Conservation (phyloP, 1,284 basidiomycete genomes). For the Meripilus lineatus region DNA sequence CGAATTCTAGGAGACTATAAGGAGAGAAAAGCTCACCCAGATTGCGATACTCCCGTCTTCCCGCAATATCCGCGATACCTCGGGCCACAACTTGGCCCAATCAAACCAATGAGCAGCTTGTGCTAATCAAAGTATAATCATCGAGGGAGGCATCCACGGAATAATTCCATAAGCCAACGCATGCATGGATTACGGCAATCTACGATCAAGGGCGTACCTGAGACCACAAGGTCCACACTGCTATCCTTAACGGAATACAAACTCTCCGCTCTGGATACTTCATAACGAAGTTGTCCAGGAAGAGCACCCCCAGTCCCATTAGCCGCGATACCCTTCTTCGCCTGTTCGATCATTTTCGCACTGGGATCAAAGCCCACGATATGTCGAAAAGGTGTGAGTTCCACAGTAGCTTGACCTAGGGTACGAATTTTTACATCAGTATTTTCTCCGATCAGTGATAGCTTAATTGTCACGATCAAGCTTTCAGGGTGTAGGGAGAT, state of each 20-base stretch:
- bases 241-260: slow-evolving; percentile 47
- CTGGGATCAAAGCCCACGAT: slow-evolving; percentile 76
- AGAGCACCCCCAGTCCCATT: no score
- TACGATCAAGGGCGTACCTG: slow-evolving; percentile 50
- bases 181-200: neutral
- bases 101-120: slow-evolving; percentile 90
- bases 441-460: neutral
- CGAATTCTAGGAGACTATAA: neutral
- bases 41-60: slow-evolving; percentile 71
- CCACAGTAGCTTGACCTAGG: slow-evolving; percentile 65
- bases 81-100: slow-evolving; percentile 67
- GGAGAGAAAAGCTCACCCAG: slow-evolving; percentile 52
- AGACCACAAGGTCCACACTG: slow-evolving; percentile 70
- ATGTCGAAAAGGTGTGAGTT: slow-evolving; percentile 55
- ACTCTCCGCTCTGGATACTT: slow-evolving; percentile 52
- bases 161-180: neutral
- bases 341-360: slow-evolving; percentile 66
- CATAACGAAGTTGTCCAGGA: slow-evolving; percentile 36
- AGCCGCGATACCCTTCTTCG: slow-evolving; percentile 35
- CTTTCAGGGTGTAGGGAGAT: no score
- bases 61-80: slow-evolving; percentile 59
- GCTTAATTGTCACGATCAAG: neutral
- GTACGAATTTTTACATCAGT: neutral
- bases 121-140: slow-evolving; percentile 34
- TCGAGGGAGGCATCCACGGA: neutral